A percentile compares a stretch with the other conserved stretches of the same genome.
Evolutionary conservation across 345 rosid species (phyloP).

Genomic region (Fremontodendron californicum): DNA sequence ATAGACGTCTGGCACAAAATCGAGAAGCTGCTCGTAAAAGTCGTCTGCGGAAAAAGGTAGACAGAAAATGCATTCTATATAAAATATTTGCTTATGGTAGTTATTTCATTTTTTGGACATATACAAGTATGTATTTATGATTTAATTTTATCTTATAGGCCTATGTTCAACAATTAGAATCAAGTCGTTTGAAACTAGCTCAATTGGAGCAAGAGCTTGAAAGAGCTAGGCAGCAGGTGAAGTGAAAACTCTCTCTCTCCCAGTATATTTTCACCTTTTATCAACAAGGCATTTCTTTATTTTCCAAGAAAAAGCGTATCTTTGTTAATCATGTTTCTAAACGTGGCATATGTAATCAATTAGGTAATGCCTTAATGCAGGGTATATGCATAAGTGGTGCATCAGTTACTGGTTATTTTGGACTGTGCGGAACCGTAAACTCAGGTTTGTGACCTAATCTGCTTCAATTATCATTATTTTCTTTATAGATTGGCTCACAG

Average conservation of each 20-base stretch:
- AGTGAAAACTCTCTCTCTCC: conserved; percentile 1
- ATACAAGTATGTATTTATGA: conserved; percentile 1
- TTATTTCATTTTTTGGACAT: background rate
- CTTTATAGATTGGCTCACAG: background rate
- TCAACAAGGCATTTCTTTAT: conserved; percentile 3
- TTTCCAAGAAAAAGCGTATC: background rate
- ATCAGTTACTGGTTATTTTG: conserved; percentile 44
- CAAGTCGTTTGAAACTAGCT: conserved; percentile 64
- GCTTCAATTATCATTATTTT: background rate
- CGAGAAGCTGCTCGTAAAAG: conserved; percentile 95
- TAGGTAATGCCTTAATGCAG: conserved; percentile 34
- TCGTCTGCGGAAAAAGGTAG: conserved; percentile 81
- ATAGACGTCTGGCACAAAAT: conserved; percentile 80
- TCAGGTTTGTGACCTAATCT: conserved; percentile 38
- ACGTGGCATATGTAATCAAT: conserved; percentile 4
- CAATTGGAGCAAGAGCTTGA: conserved; percentile 82
- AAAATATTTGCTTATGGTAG: background rate
- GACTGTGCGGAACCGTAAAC: conserved; percentile 47
- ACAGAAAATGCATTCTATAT: conserved; percentile 12
- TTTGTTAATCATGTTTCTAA: background rate
- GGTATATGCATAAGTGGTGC: conserved; percentile 44
- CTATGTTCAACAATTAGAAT: conserved; percentile 79
- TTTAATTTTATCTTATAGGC: conserved; percentile 39
- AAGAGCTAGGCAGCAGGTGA: conserved; percentile 66
- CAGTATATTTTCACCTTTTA: background rate